Evolutionary conservation across 2,329 filamentous ascomycete species (phyloP).

Genomic region (Aureobasidium pullulans): DNA sequence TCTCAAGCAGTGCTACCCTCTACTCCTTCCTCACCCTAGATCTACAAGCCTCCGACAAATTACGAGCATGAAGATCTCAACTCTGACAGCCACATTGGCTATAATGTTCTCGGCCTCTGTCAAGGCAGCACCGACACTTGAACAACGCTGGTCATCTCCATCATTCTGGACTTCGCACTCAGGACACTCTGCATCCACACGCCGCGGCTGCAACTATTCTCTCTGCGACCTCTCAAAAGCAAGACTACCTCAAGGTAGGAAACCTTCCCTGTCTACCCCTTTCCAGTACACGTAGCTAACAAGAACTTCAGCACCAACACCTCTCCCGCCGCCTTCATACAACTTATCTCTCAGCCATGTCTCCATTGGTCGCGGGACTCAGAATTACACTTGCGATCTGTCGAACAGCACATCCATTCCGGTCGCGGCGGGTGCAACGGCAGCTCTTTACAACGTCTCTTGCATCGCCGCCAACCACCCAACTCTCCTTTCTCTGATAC

Average conservation of each 20-base stretch:
- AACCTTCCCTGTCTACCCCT: neutral
- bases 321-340: conserved; percentile 53
- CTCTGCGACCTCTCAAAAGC: conserved; percentile 9
- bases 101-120: neutral
- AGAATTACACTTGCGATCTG: conserved; percentile 81
- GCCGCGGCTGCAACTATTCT: conserved; percentile 1
- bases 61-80: neutral
- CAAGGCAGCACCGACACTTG: neutral
- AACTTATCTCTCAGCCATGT: conserved; percentile 67
- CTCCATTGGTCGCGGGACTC: conserved; percentile 76
- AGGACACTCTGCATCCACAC: neutral
- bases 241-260: neutral
- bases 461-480: conserved; percentile 68
- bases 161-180: conserved; percentile 6
- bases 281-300: neutral
- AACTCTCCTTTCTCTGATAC: conserved; percentile 56
- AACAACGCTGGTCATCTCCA: conserved; percentile 5
- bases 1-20: neutral
- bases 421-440: conserved; percentile 62
- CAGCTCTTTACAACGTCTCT: conserved; percentile 79
- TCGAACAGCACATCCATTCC: conserved; percentile 54
- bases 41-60: neutral
- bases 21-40: neutral
- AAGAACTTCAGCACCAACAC: conserved; percentile 23
- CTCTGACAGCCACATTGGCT: neutral